Evolutionary conservation across 2,329 filamentous ascomycete genomes (phyloP).

Genomic region (Colletotrichum orbiculare): DNA sequence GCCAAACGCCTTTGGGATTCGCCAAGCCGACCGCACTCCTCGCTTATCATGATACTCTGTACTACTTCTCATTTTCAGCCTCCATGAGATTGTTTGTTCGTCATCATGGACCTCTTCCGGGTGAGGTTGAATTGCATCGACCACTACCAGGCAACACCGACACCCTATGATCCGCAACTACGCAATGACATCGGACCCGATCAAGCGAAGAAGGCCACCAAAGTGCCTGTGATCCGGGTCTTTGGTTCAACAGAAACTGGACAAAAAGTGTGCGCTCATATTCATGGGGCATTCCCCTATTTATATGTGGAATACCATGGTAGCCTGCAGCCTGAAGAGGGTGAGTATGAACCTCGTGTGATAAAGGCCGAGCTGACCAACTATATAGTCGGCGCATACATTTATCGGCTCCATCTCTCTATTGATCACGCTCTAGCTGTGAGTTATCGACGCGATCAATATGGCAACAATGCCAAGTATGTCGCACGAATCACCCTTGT

Average conservation of each 20-base stretch:
- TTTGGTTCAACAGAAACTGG: slow-evolving; percentile 95
- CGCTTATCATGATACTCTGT: slow-evolving; percentile 4
- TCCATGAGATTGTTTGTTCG: slow-evolving; percentile 18
- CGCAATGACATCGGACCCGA: slow-evolving; percentile 71
- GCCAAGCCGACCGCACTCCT: too few species aligned
- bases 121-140: slow-evolving; percentile 96
- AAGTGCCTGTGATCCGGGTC: slow-evolving; percentile 86
- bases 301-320: slow-evolving; percentile 90
- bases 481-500: slow-evolving; percentile 92
- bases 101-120: slow-evolving; percentile 77
- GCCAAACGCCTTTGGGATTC: slow-evolving; percentile 5
- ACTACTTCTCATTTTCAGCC: neutral
- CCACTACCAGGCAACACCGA: slow-evolving; percentile 86
- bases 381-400: slow-evolving; percentile 78
- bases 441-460: slow-evolving; percentile 82
- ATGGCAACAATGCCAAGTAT: slow-evolving; percentile 74
- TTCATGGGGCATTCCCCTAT: slow-evolving; percentile 96
- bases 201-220: slow-evolving; percentile 72
- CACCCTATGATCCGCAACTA: slow-evolving; percentile 83
- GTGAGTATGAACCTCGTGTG: slow-evolving; percentile 56
- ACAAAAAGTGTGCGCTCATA: slow-evolving; percentile 94
- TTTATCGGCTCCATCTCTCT: slow-evolving; percentile 81
- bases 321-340: slow-evolving; percentile 71
- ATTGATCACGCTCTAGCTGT: slow-evolving; percentile 91
- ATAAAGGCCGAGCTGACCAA: neutral